Percentiles rank a stretch among this genome's conserved stretches.
Conservation (phyloP, 2,329 filamentous ascomycete species). For the Pseudogymnoascus pannorum region DNA sequence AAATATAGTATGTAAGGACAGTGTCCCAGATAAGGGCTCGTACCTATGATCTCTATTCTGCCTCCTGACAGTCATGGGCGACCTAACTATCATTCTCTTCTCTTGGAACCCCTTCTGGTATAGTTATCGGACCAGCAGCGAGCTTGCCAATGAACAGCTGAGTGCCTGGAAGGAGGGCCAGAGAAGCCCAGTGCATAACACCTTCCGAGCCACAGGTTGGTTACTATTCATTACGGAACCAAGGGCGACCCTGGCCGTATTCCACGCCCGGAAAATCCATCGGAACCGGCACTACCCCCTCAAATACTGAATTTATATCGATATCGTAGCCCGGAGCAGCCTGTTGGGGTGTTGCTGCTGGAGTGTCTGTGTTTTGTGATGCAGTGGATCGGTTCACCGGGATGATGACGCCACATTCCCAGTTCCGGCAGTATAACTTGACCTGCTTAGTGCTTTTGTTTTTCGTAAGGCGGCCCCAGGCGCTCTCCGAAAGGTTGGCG, state of each 20-base stretch:
- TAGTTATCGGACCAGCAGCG: neutral
- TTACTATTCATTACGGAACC: slow-evolving; percentile 18
- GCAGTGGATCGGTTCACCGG: slow-evolving; percentile 37
- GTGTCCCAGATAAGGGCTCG: neutral
- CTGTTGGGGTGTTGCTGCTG: neutral
- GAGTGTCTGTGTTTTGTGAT: neutral
- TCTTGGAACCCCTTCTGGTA: neutral
- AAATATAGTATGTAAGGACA: neutral
- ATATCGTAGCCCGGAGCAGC: neutral
- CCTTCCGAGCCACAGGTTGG: neutral
- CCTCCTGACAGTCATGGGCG: neutral
- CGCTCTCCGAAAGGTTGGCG: slow-evolving; percentile 86
- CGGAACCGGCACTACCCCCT: slow-evolving; percentile 51
- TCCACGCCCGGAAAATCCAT: slow-evolving; percentile 51
- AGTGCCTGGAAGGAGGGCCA: neutral
- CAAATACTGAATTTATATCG: slow-evolving; percentile 34
- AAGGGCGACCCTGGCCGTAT: slow-evolving; percentile 25
- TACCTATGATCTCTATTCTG: neutral
- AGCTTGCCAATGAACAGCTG: neutral
- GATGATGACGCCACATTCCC: slow-evolving; percentile 88
- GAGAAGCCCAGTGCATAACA: neutral
- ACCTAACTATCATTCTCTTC: neutral
- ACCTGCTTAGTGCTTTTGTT: slow-evolving; percentile 59
- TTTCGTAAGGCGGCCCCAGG: slow-evolving; percentile 77
- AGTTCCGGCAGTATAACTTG: slow-evolving; percentile 82